A percentile compares a stretch with the other conserved stretches of the same genome.
Conservation (phyloP, 768 basidiomycete species). For the Ephemerocybe angulata region DNA sequence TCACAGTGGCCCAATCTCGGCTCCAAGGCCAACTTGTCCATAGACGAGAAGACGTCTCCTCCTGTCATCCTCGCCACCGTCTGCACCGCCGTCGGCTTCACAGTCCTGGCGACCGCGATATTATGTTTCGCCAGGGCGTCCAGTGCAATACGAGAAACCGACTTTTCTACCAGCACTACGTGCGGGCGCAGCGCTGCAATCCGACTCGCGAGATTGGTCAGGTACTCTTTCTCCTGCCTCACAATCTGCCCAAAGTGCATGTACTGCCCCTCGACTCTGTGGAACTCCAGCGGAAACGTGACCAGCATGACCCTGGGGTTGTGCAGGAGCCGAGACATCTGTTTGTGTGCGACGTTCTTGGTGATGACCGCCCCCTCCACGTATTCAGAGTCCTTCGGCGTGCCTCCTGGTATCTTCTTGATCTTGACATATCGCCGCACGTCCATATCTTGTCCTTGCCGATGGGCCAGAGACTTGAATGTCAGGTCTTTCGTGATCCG, state of each 20-base stretch:
- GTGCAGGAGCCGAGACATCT: constrained; percentile 77
- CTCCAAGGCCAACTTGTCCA: constrained; percentile 88
- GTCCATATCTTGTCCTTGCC: constrained; percentile 92
- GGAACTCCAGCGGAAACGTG: constrained; percentile 92
- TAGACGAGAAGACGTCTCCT: constrained; percentile 91
- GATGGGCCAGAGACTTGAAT: constrained; percentile 63
- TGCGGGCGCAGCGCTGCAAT: constrained; percentile 92
- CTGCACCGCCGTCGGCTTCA: constrained; percentile 83
- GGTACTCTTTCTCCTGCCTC: constrained; percentile 90
- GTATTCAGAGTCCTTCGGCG: constrained; percentile 91
- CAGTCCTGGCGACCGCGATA: constrained; percentile 86
- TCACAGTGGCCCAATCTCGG: constrained; percentile 87
- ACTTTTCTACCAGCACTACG: constrained; percentile 86
- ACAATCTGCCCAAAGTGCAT: constrained; percentile 89
- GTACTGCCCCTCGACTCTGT: constrained; percentile 88
- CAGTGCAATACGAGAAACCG: constrained; percentile 86
- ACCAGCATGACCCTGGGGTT: constrained; percentile 96
- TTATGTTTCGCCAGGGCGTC: constrained; percentile 81
- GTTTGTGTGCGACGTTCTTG: constrained; percentile 96
- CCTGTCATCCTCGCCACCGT: constrained; percentile 93
- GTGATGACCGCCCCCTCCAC: constrained; percentile 96
- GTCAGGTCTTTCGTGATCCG: constrained; percentile 83
- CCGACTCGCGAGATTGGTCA: constrained; percentile 80
- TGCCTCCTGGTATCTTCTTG: constrained; percentile 95
- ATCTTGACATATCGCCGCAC: constrained; percentile 94